Base-by-base conservation (phyloP, 2,329 filamentous ascomycete genomes). In the Cladorrhinum sp. region DNA sequence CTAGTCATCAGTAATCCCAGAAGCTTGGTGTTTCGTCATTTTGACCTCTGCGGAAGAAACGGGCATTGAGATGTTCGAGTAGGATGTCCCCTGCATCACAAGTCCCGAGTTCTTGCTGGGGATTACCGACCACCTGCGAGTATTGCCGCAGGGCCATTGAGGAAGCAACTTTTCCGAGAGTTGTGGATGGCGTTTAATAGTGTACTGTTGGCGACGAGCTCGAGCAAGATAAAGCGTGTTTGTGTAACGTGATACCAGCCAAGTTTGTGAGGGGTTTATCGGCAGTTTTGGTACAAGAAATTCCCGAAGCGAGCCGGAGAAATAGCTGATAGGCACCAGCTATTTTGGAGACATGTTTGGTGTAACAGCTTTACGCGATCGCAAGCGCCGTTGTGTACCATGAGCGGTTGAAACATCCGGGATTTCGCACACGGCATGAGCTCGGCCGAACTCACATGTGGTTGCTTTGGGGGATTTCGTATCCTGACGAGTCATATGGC, bases 1-100 rank as follows among this genome's bases (percentile, higher is more conserved):
- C 22, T 38, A 56, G 38, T 49, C 22, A 56, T 56, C 53, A 56
- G 36, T 56, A 48, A 56, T 48, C 38, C 25, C 53, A 55, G 18
- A 45, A 18, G 41, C n/a, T 45, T 45, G 10, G 3, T 45, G 16
- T 45, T 45, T 45, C 20, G 41, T 45, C 41, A 45, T 45, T n/a
- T 4, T 7, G n/a, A 45, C 5, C 16, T 13, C 41, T 45, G 41
- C 41, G 32, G 32, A 36, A 36, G 16, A 13, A 13, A 36, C 32
- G 32, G 32, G 16, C 16, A 36, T 36, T 36, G 9, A 13, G 32
- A 36, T 36, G 32, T 36, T 36, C 32, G 32, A 2, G 32, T 5
- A 12, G 9, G 16, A 29, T 29, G 25, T 4, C 25, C 4, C 25
- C 10, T 10, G 25, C 25, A 29, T 29, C 25, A 29, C 25, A 29